These are phyloP conservation scores for Lagenidium giganteum DNA, from an alignment of 352 stramenopile genomes.

Conservation along the genomic window DNA sequence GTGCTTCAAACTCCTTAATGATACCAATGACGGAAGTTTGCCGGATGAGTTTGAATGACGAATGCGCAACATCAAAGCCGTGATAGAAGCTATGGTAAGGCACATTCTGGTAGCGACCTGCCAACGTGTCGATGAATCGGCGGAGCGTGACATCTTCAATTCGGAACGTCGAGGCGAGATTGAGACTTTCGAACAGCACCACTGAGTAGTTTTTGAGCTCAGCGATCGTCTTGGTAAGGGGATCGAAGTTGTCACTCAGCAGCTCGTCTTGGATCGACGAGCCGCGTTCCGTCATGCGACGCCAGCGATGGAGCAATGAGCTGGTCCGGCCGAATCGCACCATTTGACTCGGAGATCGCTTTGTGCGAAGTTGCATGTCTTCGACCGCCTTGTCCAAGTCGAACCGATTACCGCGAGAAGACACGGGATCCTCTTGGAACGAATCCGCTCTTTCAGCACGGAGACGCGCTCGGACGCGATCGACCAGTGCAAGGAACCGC, in stretches of 20 bases:
- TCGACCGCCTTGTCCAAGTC: constrained; percentile 10
- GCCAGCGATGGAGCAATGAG: constrained; percentile 61
- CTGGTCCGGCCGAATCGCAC: constrained; percentile 32
- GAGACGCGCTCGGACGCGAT: constrained; percentile 18
- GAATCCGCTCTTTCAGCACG: constrained; percentile 9
- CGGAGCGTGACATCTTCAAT: constrained; percentile 41
- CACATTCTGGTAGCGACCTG: constrained; percentile 54
- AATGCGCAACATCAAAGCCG: constrained; percentile 72
- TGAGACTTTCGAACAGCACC: constrained; percentile 55
- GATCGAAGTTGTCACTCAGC: constrained; percentile 47
- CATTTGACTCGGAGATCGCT: too few relatives aligned
- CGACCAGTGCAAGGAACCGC: constrained; percentile 36
- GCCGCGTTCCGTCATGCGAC: constrained; percentile 40
- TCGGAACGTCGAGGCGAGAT: constrained; percentile 61
- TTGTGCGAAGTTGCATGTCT: constrained; percentile 12
- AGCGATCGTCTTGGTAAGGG: constrained; percentile 43
- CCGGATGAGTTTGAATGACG: constrained; percentile 57
- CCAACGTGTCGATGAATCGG: constrained; percentile 50
- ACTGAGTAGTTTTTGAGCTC: constrained; percentile 58
- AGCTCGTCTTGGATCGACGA: constrained; percentile 34
- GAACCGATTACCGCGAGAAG: background rate
- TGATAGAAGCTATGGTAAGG: constrained; percentile 88
- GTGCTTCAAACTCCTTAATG: constrained; percentile 69
- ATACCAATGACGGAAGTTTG: constrained; percentile 42
- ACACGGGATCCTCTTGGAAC: background rate